These are phyloP conservation scores for Diaporthe citri DNA, from an alignment of 2,329 filamentous ascomycete genomes.

Conservation along the genomic window DNA sequence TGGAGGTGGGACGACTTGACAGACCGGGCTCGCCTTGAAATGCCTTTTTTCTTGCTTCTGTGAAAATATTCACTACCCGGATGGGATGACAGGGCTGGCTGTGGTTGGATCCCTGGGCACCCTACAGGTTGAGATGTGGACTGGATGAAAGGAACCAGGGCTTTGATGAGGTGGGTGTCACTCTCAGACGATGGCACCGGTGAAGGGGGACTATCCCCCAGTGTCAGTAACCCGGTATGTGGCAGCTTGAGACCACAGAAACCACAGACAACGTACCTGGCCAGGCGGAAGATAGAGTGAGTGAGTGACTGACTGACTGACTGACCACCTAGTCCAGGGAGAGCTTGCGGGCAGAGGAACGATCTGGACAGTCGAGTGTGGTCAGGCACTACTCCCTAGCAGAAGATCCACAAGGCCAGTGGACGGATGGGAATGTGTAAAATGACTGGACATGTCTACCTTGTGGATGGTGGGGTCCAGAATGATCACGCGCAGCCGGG, in stretches of 20 bases:
- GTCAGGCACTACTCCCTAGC: slow-evolving; percentile 27
- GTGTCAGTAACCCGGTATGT: neutral
- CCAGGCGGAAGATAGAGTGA: neutral
- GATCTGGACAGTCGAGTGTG: neutral
- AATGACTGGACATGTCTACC: slow-evolving; percentile 19
- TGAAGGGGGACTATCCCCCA: neutral
- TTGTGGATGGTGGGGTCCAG: slow-evolving; percentile 27
- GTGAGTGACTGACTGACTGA: neutral
- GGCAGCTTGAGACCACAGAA: neutral
- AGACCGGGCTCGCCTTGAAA: neutral
- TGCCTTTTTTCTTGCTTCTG: neutral
- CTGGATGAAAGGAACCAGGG: neutral
- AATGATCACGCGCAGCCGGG: slow-evolving; percentile 25
- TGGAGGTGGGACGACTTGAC: slow-evolving; percentile 24
- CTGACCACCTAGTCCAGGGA: neutral
- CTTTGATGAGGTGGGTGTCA: slow-evolving; percentile 1
- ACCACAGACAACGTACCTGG: neutral
- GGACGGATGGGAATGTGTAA: slow-evolving; percentile 19
- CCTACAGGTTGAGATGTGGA: neutral
- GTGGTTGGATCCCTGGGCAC: neutral
- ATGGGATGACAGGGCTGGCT: neutral
- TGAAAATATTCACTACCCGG: slow-evolving; percentile 3
- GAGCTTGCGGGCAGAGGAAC: neutral
- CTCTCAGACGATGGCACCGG: neutral
- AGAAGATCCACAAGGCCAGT: slow-evolving; percentile 11